Evolutionary conservation across 1,284 basidiomycete species (phyloP).

Genomic region (Bjerkandera adusta): DNA sequence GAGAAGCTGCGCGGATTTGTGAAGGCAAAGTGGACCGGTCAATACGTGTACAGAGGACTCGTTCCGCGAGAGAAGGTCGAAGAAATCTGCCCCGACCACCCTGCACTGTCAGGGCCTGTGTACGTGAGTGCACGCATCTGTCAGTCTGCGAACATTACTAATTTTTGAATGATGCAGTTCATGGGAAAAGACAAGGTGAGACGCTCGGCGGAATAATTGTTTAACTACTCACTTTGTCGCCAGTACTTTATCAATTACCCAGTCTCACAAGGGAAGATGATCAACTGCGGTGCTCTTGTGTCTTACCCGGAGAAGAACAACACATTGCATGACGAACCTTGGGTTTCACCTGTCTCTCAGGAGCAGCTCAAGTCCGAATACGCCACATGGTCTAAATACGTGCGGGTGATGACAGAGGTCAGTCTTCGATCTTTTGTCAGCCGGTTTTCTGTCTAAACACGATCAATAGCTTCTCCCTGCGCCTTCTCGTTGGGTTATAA

Average conservation of each 20-base stretch:
- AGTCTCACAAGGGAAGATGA: neutral
- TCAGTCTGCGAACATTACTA: neutral
- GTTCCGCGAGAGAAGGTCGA: neutral
- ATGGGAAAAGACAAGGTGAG: neutral
- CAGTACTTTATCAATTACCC: neutral
- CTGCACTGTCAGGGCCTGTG: neutral
- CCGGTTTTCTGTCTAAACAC: neutral
- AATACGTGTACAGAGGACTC: neutral
- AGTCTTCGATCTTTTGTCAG: neutral
- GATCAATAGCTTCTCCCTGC: neutral
- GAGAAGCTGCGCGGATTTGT: neutral
- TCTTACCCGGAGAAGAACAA: neutral
- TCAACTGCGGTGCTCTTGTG: neutral
- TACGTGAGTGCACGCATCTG: neutral
- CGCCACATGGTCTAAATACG: neutral
- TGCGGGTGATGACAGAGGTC: neutral
- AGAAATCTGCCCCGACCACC: neutral
- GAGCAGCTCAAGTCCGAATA: neutral
- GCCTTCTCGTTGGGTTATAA: neutral
- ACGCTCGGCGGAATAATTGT: neutral
- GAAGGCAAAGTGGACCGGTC: neutral
- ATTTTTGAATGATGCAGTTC: neutral
- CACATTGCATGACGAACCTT: neutral
- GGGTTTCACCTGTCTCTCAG: neutral
- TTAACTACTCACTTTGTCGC: neutral